A percentile compares a stretch with the other conserved stretches of the same genome.
Conservation (phyloP, 2,329 filamentous ascomycete species). For the Trichoderma brevicompactum region DNA sequence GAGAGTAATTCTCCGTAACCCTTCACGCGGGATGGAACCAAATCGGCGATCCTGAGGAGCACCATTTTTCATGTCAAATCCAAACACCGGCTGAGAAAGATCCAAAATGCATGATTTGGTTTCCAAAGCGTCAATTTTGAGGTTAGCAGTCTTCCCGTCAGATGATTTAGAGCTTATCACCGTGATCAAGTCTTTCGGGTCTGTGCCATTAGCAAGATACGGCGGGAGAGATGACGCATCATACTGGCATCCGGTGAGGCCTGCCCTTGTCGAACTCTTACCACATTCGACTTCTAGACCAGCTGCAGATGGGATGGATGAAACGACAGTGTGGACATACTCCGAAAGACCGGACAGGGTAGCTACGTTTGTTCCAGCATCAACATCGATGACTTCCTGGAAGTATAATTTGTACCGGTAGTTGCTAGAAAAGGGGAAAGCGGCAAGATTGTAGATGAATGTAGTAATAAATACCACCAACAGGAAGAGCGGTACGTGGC, state of each 20-base stretch:
- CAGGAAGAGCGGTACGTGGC: conserved; percentile 79
- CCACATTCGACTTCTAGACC: conserved; percentile 64
- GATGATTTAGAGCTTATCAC: conserved; percentile 50
- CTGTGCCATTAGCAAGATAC: conserved; percentile 57
- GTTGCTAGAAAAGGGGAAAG: conserved; percentile 83
- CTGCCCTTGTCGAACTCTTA: conserved; percentile 43
- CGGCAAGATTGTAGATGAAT: conserved; percentile 80
- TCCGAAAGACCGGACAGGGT: conserved; percentile 69
- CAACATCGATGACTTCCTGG: conserved; percentile 77
- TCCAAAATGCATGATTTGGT: conserved; percentile 77
- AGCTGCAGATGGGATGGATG: conserved; percentile 70
- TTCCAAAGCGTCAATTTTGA: conserved; percentile 72
- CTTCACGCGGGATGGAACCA: conserved; percentile 63
- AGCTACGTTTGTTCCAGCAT: conserved; percentile 70
- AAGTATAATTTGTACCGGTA: conserved; percentile 88
- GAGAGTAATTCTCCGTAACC: conserved; percentile 71
- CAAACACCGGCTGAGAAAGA: conserved; percentile 69
- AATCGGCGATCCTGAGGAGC: conserved; percentile 66
- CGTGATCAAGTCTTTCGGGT: conserved; percentile 62
- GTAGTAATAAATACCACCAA: conserved; percentile 74
- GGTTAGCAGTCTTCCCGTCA: conserved; percentile 56
- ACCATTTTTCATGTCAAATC: conserved; percentile 66
- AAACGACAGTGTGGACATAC: conserved; percentile 69
- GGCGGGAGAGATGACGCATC: conserved; percentile 64
- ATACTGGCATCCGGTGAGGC: conserved; percentile 70